Conservation (phyloP, 2,329 filamentous ascomycete species). For the Trichoderma arundinaceum region DNA sequence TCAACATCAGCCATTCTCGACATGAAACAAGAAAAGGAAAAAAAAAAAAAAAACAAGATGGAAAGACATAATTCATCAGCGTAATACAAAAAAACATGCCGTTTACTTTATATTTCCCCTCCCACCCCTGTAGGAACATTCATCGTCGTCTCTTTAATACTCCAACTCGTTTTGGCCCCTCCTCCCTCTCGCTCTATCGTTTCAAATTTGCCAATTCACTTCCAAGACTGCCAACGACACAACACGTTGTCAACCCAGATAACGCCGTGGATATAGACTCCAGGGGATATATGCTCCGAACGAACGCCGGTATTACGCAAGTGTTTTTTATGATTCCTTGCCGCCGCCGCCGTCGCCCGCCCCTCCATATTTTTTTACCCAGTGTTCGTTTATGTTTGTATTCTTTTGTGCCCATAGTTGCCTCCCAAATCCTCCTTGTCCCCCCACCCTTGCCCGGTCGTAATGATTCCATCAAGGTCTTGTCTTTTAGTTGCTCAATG, state of each 20-base stretch:
- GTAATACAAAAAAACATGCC: conserved; percentile 19
- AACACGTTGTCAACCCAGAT: conserved; percentile 33
- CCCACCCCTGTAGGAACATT: background rate
- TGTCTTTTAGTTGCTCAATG: conserved; percentile 41
- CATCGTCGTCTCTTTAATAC: conserved; percentile 1
- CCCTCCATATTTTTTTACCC: conserved; percentile 22
- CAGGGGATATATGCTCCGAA: conserved; percentile 31
- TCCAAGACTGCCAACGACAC: conserved; percentile 16
- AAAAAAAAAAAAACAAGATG: conserved; percentile 18
- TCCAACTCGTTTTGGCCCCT: conserved; percentile 11
- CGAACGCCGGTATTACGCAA: conserved; percentile 33
- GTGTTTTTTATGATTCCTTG: background rate
- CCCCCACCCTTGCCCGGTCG: background rate
- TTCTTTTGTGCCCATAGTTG: conserved; percentile 4
- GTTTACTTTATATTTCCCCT: conserved; percentile 11
- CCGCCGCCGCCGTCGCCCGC: conserved; percentile 15
- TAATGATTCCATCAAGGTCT: background rate
- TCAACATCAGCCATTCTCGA: background rate
- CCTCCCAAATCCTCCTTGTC: background rate
- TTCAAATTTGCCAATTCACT: conserved; percentile 4
- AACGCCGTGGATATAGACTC: conserved; percentile 33
- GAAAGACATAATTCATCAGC: conserved; percentile 24
- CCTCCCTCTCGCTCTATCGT: conserved; percentile 14
- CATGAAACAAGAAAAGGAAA: conserved; percentile 1
- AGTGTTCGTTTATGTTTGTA: conserved; percentile 1